Percentiles rank a stretch among this genome's conserved stretches.
Conservation (phyloP, 2,329 filamentous ascomycete genomes). For the Nemania sp. region DNA sequence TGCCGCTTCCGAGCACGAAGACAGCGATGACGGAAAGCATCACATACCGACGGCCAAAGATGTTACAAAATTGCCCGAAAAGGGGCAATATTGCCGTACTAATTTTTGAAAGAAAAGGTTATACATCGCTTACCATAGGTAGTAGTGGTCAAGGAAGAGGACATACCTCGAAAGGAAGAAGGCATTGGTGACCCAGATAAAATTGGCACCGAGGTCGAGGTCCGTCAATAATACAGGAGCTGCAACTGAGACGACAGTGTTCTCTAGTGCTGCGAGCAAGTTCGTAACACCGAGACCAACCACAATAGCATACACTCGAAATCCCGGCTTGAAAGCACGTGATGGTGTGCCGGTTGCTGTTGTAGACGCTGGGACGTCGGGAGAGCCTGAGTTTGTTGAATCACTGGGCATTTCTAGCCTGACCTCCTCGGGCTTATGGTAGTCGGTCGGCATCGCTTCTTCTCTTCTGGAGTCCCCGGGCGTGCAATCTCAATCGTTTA, state of each 20-base stretch:
- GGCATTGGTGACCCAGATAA: constrained; percentile 14
- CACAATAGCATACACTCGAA: constrained; percentile 44
- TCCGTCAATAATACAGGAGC: constrained; percentile 28
- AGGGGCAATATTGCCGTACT: constrained; percentile 41
- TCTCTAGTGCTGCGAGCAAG: constrained; percentile 34
- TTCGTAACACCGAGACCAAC: constrained; percentile 40
- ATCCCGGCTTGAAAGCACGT: constrained; percentile 18
- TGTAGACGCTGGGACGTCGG: too few species aligned
- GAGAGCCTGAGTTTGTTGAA: too few species aligned
- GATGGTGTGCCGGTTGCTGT: too few species aligned
- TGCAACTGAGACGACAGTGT: constrained; percentile 30
- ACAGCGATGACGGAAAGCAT: constrained; percentile 4
- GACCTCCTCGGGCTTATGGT: too few species aligned
- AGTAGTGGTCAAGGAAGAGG: too few species aligned
- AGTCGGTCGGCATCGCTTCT: too few species aligned
- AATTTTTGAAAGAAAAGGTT: too few species aligned
- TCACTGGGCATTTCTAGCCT: too few species aligned
- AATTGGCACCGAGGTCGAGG: background rate
- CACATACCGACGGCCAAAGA: constrained; percentile 49
- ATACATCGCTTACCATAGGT: too few species aligned
- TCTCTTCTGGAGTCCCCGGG: too few species aligned
- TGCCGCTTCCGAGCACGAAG: constrained; percentile 22
- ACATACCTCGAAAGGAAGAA: constrained; percentile 5
- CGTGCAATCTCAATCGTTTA: too few species aligned
- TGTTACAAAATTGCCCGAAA: constrained; percentile 57